Evolutionary conservation across 2,329 filamentous ascomycete species (phyloP), one percentile per base, ranked within the genome.

Genomic region (Xylaria sp.): DNA sequence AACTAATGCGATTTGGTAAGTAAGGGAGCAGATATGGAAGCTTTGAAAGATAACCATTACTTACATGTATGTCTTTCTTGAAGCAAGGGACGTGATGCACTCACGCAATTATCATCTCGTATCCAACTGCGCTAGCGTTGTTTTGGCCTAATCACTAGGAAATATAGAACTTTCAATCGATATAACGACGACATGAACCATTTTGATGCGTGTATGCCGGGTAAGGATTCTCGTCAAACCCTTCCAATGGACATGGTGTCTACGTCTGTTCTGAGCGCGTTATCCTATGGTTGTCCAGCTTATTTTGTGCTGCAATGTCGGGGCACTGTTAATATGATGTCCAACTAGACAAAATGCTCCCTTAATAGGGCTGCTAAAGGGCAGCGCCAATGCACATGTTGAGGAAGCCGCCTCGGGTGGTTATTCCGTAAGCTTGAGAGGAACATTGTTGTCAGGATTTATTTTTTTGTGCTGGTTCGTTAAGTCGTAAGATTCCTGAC

Each of bases 291-390:
- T n/a, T n/a, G n/a, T n/a, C n/a, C n/a, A n/a, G n/a, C n/a, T n/a
- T n/a, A 59, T 41, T 36, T 72, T 72, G 70, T 74, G 70, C 55
- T 56, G 53, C 55, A 61, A 68, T 15, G 39, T 73, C 58, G 68
- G 66, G 34, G 64, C 48, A 10, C n/a, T n/a, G n/a, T n/a, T n/a
- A n/a, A n/a, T n/a, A n/a, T n/a, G n/a, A n/a, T n/a, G n/a, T n/a
- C n/a, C n/a, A n/a, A n/a, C n/a, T n/a, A n/a, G n/a, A n/a, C n/a
- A n/a, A n/a, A n/a, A n/a, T n/a, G n/a, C n/a, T n/a, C n/a, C n/a
- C n/a, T n/a, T n/a, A n/a, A n/a, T n/a, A n/a, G n/a, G n/a, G n/a
- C n/a, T n/a, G n/a, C n/a, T n/a, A n/a, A n/a, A n/a, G n/a, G n/a
- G n/a, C n/a, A n/a, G n/a, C n/a, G n/a, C n/a, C n/a, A n/a, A n/a